A percentile compares a stretch with the other conserved stretches of the same genome.
Conservation (phyloP, 768 basidiomycete genomes). For the Mycena epipterygia region DNA sequence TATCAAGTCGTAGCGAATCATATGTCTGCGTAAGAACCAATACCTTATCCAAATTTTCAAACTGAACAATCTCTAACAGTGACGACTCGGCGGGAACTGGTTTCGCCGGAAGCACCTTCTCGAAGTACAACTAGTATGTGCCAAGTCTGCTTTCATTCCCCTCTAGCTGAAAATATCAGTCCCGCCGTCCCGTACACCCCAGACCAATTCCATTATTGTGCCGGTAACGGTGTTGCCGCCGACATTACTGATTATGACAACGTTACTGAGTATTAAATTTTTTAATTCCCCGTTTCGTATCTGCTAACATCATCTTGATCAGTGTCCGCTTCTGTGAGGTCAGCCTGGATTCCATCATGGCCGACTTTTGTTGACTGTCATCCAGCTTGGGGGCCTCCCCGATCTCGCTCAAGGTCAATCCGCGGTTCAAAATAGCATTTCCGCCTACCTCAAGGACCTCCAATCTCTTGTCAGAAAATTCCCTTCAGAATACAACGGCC, state of each 20-base stretch:
- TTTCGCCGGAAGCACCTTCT: conserved; percentile 6
- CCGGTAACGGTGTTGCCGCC: conserved; percentile 47
- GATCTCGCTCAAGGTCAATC: conserved; percentile 21
- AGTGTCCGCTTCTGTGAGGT: conserved; percentile 42
- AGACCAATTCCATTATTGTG: conserved; percentile 55
- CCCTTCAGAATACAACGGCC: neutral
- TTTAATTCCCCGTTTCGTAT: conserved; percentile 45
- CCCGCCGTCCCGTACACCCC: conserved; percentile 38
- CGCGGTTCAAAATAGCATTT: neutral
- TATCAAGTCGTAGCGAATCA: conserved; percentile 25
- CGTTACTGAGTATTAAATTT: conserved; percentile 54
- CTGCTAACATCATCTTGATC: neutral
- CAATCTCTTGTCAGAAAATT: conserved; percentile 4
- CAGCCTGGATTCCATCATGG: neutral
- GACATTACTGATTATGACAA: conserved; percentile 57
- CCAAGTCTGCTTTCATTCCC: too few species aligned
- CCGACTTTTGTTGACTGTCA: neutral
- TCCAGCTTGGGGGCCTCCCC: neutral
- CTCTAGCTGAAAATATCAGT: neutral
- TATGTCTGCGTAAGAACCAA: conserved; percentile 19
- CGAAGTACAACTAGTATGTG: conserved; percentile 26
- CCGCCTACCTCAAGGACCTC: conserved; percentile 17
- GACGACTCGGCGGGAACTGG: conserved; percentile 11
- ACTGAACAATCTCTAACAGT: neutral
- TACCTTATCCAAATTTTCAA: neutral